Evolutionary conservation across 768 basidiomycete species (phyloP), one percentile per base, ranked within the genome.

Genomic region (Pluteus cervinus): DNA sequence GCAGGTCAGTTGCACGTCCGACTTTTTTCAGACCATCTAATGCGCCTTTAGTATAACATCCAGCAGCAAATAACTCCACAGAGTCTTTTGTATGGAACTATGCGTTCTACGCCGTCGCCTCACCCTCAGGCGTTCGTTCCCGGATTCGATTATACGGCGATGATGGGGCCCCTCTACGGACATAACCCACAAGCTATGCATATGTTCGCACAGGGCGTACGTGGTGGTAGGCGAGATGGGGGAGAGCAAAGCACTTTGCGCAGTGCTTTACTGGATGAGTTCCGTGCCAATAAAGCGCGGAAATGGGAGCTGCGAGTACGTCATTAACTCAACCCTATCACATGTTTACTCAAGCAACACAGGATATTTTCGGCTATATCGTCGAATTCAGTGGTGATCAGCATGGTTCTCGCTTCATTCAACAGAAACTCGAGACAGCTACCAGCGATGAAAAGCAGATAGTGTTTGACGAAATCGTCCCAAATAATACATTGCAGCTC

Each of bases 331-430:
- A 23, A 31, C 21, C 42, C 4, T 16, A 34, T 46, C 33, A 7
- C 15, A 22, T 41, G 21, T 24, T 24, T 24, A 36, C 23, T 29
- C 12, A 7, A 34, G 36, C 36, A 7, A 33, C 15, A 38, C 21
- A 97, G 94, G 90, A 94, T 50, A 81, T 99, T 45, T 69, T 72
- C 30, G 88, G 88, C 6, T 75, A 86, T 55, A 59, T 94, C 38
- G 81, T 87, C 26, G 94, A 97, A 58, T 99, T 99, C 56, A 83
- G 87, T 41, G 77, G 79, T 10, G 94, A 98, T 59, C 93, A 96
- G 54, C 86, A 93, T 45, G 94, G 92, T n/a, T 96, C 92, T n/a
- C 79, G 94, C 7, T 91, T 97, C 59, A 92, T 99, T 43, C 94
- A 98, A 56, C 80, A 86, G 49, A 83, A 85, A 52, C 68, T 97